These are phyloP conservation scores for Cyathus pygmaeus DNA, from an alignment of 1,284 basidiomycete genomes.

Conservation along the genomic window DNA sequence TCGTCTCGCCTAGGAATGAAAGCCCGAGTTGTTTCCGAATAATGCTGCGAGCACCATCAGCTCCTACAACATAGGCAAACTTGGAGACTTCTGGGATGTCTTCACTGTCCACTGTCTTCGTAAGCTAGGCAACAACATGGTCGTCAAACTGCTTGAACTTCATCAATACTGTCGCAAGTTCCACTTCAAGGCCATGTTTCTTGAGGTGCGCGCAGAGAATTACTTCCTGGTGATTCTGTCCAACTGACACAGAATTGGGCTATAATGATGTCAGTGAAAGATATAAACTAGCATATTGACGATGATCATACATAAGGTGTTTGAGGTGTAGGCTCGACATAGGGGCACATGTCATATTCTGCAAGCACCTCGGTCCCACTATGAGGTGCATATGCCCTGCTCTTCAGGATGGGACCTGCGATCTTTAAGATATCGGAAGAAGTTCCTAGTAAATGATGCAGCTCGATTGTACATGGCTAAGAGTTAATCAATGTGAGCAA, in stretches of 20 bases:
- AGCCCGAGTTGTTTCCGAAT: slow-evolving; percentile 49
- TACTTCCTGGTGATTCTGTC: slow-evolving; percentile 38
- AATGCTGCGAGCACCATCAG: slow-evolving; percentile 43
- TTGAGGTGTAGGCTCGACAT: slow-evolving; percentile 5
- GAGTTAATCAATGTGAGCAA: too few species aligned
- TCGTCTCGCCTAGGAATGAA: slow-evolving; percentile 50
- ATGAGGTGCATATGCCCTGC: not conserved
- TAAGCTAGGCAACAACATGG: slow-evolving; percentile 33
- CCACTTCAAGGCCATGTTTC: slow-evolving; percentile 32
- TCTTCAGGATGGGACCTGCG: not conserved
- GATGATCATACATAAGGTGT: slow-evolving; percentile 4
- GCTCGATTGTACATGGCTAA: not conserved
- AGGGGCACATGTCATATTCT: not conserved
- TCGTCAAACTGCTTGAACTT: slow-evolving; percentile 37
- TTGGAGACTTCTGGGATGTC: slow-evolving; percentile 20
- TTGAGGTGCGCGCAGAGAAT: slow-evolving; percentile 36
- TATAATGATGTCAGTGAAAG: slow-evolving; percentile 6
- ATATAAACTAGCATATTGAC: not conserved
- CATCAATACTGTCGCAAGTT: slow-evolving; percentile 38
- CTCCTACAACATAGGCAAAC: slow-evolving; percentile 42
- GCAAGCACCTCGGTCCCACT: not conserved
- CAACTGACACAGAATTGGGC: slow-evolving; percentile 31
- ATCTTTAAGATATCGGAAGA: not conserved
- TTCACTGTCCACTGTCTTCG: slow-evolving; percentile 19
- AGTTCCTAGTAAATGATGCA: not conserved